Base-by-base conservation (phyloP, 1,284 basidiomycete species). In the Pseudomicrostroma phylloplanum region DNA sequence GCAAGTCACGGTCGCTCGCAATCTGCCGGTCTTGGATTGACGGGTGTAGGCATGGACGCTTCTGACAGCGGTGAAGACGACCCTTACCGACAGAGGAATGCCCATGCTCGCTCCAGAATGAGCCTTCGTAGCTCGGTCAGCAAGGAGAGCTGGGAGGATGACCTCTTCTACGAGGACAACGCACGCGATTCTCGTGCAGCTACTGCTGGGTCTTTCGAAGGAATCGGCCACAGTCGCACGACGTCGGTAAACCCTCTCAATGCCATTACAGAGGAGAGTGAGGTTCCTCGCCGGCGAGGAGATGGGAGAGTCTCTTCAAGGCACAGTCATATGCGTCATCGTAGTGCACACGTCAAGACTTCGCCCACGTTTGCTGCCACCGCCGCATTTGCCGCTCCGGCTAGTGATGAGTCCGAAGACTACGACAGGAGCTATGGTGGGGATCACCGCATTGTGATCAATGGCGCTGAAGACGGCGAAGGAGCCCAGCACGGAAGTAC, bases 291-390 rank as follows among this genome's bases (percentile, higher is more conserved):
- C 15, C 67, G 70, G 21, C 64, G 71, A 17, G 61, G 59, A 1
- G 19, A 42, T 1, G 59, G 65, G 58, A 6, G 21, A 19, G 51
- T 54, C 51, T 54, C 51, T 2, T 23, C 21, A 15, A 25, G 36
- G 9, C 40, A 25, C 3, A 40, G 21, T 12, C 69, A 69, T 7
- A 71, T 75, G 67, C 64, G 72, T 46, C 73, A 75, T 59, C 58
- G 72, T 15, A 74, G 68, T 46, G 60, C 62, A 9, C 73, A 75
- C 60, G 67, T 68, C 62, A 74, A 69, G 61, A 67, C 66, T 1
- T 69, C 67, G 43, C 73, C 73, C 11, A 65, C 68, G 6, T 74
- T 75, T 65, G 60, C 67, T 48, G 65, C 73, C 43, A 55, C 58
- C n/a, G 56, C 58, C 26, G 65, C 64, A 13, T 72, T 73, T 55